Evolutionary conservation across 2,329 filamentous ascomycete genomes (phyloP), one percentile per base, ranked within the genome.

Genomic region (Emergomyces orientalis): DNA sequence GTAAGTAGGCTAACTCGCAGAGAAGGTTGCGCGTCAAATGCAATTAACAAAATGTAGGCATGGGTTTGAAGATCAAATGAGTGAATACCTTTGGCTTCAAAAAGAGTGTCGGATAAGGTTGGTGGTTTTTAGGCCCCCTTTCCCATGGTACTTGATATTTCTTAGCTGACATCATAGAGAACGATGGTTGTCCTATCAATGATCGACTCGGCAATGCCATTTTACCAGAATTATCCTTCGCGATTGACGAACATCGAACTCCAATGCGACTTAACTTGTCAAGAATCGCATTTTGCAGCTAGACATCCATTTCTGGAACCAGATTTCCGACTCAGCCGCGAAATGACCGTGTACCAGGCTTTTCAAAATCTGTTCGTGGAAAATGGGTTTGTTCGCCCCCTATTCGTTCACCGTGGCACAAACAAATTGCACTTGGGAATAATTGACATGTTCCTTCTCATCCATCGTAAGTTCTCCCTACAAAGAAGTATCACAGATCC

Each of bases 211-310:
- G 77, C 78, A 13, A 77, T 79, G 62, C 73, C 71, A 1, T 79
- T 80, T 63, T 80, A 74, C 63, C 74, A 76, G 45, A 79, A 80
- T 56, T 78, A 75, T 61, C 78, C 78, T 0, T 77, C 74, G 51
- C 76, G 77, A 6, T 63, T 79, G 13, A 71, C 71, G 0, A 69
- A 74, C 27, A 71, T 70, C 13, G 78, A 80, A 65, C 70, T 79
- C 64, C 72, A 77, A 60, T 77, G 73, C 61, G 77, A 79, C 30
- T 69, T 80, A n/a, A 76, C 77, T 2, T 78, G 75, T 61, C 71
- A 76, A 60, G 75, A 79, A 61, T 63, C 70, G 0, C 51, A 78
- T 2, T 80, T 78, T 67, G 68, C 68, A 52, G 75, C 75, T 4
- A 64, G 70, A 8, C 77, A 79, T 64, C 78, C 78, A 30, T 79